A percentile compares a stretch with the other conserved stretches of the same genome.
Conservation (phyloP, 2,329 filamentous ascomycete species). For the Beauveria australis region DNA sequence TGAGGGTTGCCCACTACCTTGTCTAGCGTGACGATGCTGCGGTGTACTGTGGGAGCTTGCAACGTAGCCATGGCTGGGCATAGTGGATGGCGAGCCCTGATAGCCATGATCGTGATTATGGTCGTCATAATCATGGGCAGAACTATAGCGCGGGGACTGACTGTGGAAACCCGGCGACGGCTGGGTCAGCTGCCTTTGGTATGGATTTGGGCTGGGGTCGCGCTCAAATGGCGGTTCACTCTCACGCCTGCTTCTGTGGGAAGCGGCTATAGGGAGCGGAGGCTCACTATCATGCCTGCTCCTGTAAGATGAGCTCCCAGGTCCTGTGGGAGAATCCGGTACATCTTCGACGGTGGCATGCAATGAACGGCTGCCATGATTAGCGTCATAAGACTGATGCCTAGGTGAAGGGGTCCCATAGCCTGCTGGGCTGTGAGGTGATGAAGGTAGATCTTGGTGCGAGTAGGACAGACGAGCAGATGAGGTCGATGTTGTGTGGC, state of each 20-base stretch:
- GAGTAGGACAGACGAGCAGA: constrained; percentile 47
- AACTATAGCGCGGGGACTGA: not conserved
- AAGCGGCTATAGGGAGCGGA: not conserved
- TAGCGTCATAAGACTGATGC: constrained; percentile 43
- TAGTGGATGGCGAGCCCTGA: constrained; percentile 14
- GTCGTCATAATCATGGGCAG: not conserved
- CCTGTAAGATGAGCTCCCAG: not conserved
- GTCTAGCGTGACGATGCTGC: constrained; percentile 22
- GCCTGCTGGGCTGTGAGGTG: constrained; percentile 20
- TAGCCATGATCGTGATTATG: constrained; percentile 3
- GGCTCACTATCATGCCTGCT: constrained; percentile 1
- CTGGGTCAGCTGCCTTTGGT: constrained; percentile 4
- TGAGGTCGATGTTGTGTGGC: constrained; percentile 41
- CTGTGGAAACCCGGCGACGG: not conserved
- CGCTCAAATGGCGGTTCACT: constrained; percentile 1
- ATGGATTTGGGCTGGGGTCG: constrained; percentile 9
- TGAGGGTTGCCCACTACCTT: not conserved
- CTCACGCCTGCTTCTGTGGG: not conserved
- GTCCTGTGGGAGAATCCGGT: constrained; percentile 39
- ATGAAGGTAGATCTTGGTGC: constrained; percentile 33
- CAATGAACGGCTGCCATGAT: constrained; percentile 42
- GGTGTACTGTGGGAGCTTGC: constrained; percentile 8
- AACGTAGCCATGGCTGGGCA: constrained; percentile 10
- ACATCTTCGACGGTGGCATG: constrained; percentile 58
- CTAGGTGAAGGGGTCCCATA: constrained; percentile 32